Conservation (phyloP, 2,329 filamentous ascomycete genomes). For the Dendryphion nanum region DNA sequence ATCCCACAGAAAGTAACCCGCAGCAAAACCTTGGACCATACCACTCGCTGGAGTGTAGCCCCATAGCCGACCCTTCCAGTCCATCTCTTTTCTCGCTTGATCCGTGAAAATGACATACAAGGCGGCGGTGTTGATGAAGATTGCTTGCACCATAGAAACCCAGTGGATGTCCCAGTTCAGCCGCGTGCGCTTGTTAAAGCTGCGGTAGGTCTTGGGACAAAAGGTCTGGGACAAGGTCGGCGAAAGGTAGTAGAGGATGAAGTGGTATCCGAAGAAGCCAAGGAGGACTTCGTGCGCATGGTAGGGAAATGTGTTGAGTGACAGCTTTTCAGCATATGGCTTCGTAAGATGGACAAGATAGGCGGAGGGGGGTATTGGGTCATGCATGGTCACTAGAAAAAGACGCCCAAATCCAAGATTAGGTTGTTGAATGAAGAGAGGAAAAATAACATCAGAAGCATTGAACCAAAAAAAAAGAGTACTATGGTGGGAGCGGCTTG, state of each 20-base stretch:
- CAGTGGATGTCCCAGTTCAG: constrained; percentile 88
- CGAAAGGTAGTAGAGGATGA: constrained; percentile 66
- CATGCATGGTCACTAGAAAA: constrained; percentile 57
- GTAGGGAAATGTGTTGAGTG: constrained; percentile 66
- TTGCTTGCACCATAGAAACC: constrained; percentile 74
- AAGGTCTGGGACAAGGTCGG: constrained; percentile 63
- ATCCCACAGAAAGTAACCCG: constrained; percentile 84
- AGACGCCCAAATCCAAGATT: neutral
- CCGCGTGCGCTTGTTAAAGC: constrained; percentile 61
- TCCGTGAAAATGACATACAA: constrained; percentile 69
- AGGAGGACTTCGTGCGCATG: constrained; percentile 75
- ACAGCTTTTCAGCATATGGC: constrained; percentile 62
- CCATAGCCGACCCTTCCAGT: constrained; percentile 69
- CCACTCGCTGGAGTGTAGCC: constrained; percentile 73
- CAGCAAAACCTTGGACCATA: constrained; percentile 72
- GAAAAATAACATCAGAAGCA: constrained; percentile 3
- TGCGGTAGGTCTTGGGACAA: constrained; percentile 62
- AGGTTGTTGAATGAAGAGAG: neutral
- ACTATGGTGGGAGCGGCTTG: constrained; percentile 3
- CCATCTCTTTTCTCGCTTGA: constrained; percentile 64
- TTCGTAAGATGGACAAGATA: constrained; percentile 56
- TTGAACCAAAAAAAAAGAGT: constrained; percentile 3
- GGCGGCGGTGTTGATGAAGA: constrained; percentile 68
- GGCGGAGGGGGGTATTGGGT: constrained; percentile 65
- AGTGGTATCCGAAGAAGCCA: constrained; percentile 66